Evolutionary conservation across 2,329 filamentous ascomycete genomes (phyloP), one percentile per base, ranked within the genome.

Genomic region (Monosporascus cannonballus): DNA sequence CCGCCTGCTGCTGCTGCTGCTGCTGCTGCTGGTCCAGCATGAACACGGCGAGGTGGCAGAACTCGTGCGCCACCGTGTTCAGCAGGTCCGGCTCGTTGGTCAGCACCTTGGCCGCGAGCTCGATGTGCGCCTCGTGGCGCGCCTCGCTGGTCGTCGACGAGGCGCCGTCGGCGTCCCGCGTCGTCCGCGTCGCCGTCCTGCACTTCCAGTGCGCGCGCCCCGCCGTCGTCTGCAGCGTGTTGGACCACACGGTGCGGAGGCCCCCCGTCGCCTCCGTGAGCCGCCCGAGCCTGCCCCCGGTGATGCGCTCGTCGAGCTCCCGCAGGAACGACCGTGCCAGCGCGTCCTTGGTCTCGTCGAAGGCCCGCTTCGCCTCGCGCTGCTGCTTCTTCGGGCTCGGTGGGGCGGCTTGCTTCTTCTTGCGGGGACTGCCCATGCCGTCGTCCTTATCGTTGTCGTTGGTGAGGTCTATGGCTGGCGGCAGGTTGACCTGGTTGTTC

Each of bases 31-130:
- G 83, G 48, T 80, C 86, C 57, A 97, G 76, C 84, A 97, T 95
- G 69, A 93, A 96, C 63, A 91, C 96, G 44, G 90, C 86, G 1
- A 97, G 74, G 66, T 99, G 94, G 69, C 94, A 97, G 73, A 94
- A 97, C 64, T 99, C 94, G 68, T 99, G 94, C 0, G 93, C 90
- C n/a, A 97, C 73, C 0, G 94, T 91, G 68, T 96, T 96, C 57
- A 94, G 78, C 1, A 97, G 79, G 3, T 90, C 83, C 53, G 87
- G 71, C 59, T 89, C 83, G 63, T 86, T 80, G 65, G 90, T 84
- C 56, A 97, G 91, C 47, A 96, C 86, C 67, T 95, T 96, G 51
- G 89, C 84, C 0, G 92, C 90, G 2, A 97, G 81, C 67, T 97
- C 92, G 64, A 97, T 96, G 17, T 78, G 83, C 9, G 90, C 90